Base-by-base conservation (phyloP, 352 stramenopile species). In the Aphanomyces cochlioides region DNA sequence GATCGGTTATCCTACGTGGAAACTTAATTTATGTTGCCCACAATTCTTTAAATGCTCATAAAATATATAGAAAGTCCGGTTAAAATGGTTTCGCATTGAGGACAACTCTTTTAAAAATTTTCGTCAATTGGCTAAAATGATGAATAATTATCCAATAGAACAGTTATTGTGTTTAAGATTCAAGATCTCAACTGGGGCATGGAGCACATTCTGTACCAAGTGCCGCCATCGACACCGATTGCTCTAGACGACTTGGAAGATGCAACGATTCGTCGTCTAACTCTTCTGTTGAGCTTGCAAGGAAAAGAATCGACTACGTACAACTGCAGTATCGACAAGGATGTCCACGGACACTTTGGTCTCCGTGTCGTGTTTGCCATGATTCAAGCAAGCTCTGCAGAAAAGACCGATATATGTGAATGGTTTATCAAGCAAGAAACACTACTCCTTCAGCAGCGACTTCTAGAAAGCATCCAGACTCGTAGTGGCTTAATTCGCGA, bases 161-260 rank as follows among this genome's bases (percentile, higher is more conserved):
- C 28, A 28, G 28, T 28, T 0, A 28, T 28, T 28, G 28, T 2
- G 28, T 28, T 28, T 28, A 28, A 28, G 28, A 2, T 28, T 28
- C 28, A 28, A 28, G 28, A 28, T 28, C 28, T 28, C 28, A 28
- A 28, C 28, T 2, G 2, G 28, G 28, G 28, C 56, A 63, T 70
- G 47, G 54, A 64, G 13, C 21, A 69, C 47, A 7, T 58, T 28
- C 15, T 98, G 77, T 99, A 98, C 75, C 72, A 75, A 19, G 67
- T 82, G 28, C 78, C 93, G 47, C 96, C 96, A 10, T 79, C 77
- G 40, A 81, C 86, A 39, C 87, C 97, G 69, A 79, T 99, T 54
- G 87, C 82, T 60, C 79, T 99, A 54, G 95, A 99, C 56, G 92
- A 98, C 57, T 96, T 99, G 76, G 87, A 99, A 76, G 73, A 90